Conservation (phyloP, 768 basidiomycete genomes). For the Hericium alpestre region DNA sequence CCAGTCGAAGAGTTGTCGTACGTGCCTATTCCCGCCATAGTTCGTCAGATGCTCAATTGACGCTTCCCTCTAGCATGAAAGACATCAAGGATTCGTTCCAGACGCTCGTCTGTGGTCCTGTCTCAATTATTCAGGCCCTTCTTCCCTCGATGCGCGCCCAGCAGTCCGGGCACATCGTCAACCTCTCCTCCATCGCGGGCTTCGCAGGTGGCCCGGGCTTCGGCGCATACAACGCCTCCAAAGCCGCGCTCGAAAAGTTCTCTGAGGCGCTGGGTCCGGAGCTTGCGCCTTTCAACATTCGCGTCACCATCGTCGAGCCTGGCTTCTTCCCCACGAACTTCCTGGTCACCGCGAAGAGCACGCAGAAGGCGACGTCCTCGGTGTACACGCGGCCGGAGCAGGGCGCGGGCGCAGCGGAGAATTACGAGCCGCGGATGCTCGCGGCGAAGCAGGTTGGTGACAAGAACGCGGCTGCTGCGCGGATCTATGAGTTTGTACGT, state of each 20-base stretch:
- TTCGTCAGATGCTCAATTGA: background rate
- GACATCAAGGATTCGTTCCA: slow-evolving; percentile 17
- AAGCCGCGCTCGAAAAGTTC: slow-evolving; percentile 19
- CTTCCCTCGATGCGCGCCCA: slow-evolving; percentile 18
- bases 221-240: slow-evolving; percentile 18
- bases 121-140: slow-evolving; percentile 19
- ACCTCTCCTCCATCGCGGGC: slow-evolving; percentile 17
- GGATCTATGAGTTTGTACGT: slow-evolving; percentile 18
- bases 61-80: background rate
- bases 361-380: background rate
- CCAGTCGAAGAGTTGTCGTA: slow-evolving; percentile 5
- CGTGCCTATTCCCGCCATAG: background rate
- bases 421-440: slow-evolving; percentile 1
- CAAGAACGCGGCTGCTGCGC: slow-evolving; percentile 11
- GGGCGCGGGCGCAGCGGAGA: slow-evolving; percentile 7
- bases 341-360: slow-evolving; percentile 4
- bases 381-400: slow-evolving; percentile 15
- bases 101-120: slow-evolving; percentile 18
- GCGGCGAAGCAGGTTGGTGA: slow-evolving; percentile 17
- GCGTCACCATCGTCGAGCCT: slow-evolving; percentile 16
- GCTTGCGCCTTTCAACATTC: slow-evolving; percentile 19
- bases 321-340: slow-evolving; percentile 22
- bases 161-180: slow-evolving; percentile 18
- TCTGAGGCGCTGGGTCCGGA: slow-evolving; percentile 19
- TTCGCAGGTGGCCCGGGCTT: slow-evolving; percentile 12